A percentile compares a stretch with the other conserved stretches of the same genome.
Conservation (phyloP, 805 yeast genomes). For the Grigorovia yakushimaensis region DNA sequence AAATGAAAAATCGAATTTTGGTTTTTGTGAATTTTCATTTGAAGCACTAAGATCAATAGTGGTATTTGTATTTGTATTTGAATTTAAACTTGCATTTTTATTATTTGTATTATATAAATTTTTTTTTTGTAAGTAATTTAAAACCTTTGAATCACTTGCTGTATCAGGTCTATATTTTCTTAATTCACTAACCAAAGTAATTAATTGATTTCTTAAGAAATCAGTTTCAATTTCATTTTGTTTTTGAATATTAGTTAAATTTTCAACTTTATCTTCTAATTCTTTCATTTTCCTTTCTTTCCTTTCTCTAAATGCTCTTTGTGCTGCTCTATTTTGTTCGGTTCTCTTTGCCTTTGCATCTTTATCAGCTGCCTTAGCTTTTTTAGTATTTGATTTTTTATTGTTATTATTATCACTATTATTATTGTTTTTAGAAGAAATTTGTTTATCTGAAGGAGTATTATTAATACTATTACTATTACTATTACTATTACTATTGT, state of each 20-base stretch:
- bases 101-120: background rate
- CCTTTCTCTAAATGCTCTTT: slow-evolving; percentile 90
- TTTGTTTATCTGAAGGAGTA: background rate
- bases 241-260: slow-evolving; percentile 60
- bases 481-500: too few relatives aligned
- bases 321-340: slow-evolving; percentile 96
- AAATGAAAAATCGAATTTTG: slow-evolving; percentile 49
- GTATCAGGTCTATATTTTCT: slow-evolving; percentile 42
- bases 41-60: slow-evolving; percentile 3
- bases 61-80: slow-evolving; percentile 2
- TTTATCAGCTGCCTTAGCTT: slow-evolving; percentile 61
- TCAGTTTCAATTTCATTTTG: slow-evolving; percentile 66
- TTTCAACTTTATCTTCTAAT: slow-evolving; percentile 68
- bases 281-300: slow-evolving; percentile 82
- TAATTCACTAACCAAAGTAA: slow-evolving; percentile 62
- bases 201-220: slow-evolving; percentile 67
- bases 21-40: too few relatives aligned
- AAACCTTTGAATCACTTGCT: slow-evolving; percentile 23
- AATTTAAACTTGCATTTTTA: background rate
- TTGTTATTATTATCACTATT: slow-evolving; percentile 6
- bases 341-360: slow-evolving; percentile 83
- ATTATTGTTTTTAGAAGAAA: background rate
- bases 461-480: background rate
- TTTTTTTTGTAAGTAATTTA: slow-evolving; percentile 15
- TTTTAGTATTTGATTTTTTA: slow-evolving; percentile 30